Conservation (phyloP, 139 green algal species). For the Chlorella sp. region DNA sequence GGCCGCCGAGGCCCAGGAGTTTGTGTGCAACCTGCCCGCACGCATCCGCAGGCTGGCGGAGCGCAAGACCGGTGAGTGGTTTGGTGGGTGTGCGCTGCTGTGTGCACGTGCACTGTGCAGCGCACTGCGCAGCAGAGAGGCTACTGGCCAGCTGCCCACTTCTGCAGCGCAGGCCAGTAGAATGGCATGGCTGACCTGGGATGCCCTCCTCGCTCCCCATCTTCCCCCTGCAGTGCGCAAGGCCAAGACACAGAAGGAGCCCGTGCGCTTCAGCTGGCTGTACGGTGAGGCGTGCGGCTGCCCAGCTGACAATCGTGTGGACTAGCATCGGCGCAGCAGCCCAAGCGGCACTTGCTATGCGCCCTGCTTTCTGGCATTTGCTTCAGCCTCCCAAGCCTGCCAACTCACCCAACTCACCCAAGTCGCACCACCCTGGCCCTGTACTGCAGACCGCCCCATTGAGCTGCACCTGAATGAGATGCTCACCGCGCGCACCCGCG, state of each 20-base stretch:
- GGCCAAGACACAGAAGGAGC: neutral
- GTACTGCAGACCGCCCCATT: too few species aligned
- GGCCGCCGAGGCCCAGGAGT: constrained; percentile 62
- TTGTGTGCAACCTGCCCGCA: constrained; percentile 56
- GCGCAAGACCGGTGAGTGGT: constrained; percentile 37
- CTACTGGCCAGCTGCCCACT: too few species aligned
- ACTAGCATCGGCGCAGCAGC: too few species aligned
- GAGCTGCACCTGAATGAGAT: neutral
- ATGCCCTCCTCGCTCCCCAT: neutral
- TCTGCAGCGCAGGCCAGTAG: too few species aligned
- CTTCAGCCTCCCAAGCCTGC: too few species aligned
- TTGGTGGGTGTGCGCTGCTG: too few species aligned
- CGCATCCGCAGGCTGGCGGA: constrained; percentile 92
- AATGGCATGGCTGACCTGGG: too few species aligned
- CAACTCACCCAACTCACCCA: too few species aligned
- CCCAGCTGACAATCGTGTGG: neutral
- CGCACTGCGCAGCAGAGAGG: too few species aligned
- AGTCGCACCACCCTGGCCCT: neutral
- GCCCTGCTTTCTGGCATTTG: too few species aligned
- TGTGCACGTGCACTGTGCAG: neutral
- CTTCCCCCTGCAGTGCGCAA: constrained; percentile 13
- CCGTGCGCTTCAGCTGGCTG: constrained; percentile 44
- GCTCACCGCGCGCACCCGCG: neutral
- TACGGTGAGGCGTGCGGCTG: constrained; percentile 18
- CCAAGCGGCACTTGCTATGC: too few species aligned